Conservation (phyloP, 192 early-diverging fungal species). For the Lobosporangium transversale region DNA sequence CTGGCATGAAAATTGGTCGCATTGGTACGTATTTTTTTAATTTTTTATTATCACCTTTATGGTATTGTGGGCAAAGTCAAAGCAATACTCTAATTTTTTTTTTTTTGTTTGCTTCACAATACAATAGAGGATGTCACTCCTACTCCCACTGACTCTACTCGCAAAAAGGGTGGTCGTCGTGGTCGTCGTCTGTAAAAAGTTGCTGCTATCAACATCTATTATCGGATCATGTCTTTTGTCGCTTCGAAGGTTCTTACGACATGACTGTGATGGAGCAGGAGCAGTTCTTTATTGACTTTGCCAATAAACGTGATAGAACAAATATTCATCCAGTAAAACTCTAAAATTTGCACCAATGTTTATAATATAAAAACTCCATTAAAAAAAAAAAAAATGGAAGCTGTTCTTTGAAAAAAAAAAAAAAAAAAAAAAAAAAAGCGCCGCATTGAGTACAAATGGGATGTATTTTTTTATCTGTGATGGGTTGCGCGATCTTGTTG, state of each 20-base stretch:
- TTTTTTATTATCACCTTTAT: neutral
- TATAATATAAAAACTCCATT: too few species aligned
- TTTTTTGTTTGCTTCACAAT: conserved; percentile 33
- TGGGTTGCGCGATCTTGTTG: too few species aligned
- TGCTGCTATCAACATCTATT: conserved; percentile 6
- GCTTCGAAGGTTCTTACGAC: conserved; percentile 3
- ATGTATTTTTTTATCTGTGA: too few species aligned
- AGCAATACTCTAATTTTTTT: conserved; percentile 71
- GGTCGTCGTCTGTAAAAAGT: conserved; percentile 93
- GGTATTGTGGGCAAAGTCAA: neutral
- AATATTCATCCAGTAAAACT: too few species aligned
- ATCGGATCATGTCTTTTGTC: conserved; percentile 3
- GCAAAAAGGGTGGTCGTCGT: conserved; percentile 99
- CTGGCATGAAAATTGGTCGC: conserved; percentile 96
- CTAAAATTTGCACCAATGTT: too few species aligned
- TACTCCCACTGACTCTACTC: conserved; percentile 98
- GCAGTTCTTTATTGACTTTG: conserved; percentile 19
- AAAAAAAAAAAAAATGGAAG: too few species aligned
- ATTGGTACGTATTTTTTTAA: conserved; percentile 62
- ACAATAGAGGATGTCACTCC: conserved; percentile 97
- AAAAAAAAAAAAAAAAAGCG: too few species aligned
- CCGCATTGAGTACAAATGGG: too few species aligned
- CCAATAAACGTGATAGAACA: too few species aligned
- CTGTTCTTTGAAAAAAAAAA: too few species aligned
- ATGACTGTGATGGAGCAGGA: conserved; percentile 19